Evolutionary conservation across 768 basidiomycete genomes (phyloP).

Genomic region (Lactarius pseudohatsudake): DNA sequence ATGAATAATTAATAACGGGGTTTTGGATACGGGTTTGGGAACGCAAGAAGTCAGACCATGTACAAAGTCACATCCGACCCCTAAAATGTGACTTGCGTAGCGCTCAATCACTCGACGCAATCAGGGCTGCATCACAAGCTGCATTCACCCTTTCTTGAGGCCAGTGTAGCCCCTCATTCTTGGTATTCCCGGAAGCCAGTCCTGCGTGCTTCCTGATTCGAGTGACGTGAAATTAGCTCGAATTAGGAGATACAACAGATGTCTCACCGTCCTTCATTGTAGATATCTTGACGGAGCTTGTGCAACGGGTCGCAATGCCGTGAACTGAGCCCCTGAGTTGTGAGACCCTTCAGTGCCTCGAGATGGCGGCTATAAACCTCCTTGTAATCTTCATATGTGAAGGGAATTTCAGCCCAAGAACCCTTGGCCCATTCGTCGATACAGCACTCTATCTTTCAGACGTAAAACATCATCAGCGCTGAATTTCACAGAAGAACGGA

Average conservation of each 20-base stretch:
- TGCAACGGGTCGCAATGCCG: slow-evolving; percentile 17
- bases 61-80: slow-evolving; percentile 3
- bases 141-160: slow-evolving; percentile 15
- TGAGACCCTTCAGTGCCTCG: slow-evolving; percentile 11
- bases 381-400: slow-evolving; percentile 21
- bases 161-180: slow-evolving; percentile 5
- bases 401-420: slow-evolving; percentile 12
- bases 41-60: not conserved
- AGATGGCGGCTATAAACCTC: slow-evolving; percentile 15
- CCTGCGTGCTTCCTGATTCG: slow-evolving; percentile 19
- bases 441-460: slow-evolving; percentile 20
- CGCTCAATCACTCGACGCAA: slow-evolving; percentile 1
- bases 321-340: slow-evolving; percentile 10
- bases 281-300: slow-evolving; percentile 11
- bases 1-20: not conserved
- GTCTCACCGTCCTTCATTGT: slow-evolving; percentile 17
- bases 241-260: not conserved
- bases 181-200: not conserved
- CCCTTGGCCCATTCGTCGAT: slow-evolving; percentile 23
- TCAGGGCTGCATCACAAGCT: slow-evolving; percentile 10
- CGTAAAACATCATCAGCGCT: not conserved
- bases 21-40: not conserved
- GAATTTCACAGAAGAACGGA: not conserved
- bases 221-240: not conserved
- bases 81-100: not conserved